Evolutionary conservation across 331 rosid species (phyloP).

Genomic region (Acacia pycnantha): DNA sequence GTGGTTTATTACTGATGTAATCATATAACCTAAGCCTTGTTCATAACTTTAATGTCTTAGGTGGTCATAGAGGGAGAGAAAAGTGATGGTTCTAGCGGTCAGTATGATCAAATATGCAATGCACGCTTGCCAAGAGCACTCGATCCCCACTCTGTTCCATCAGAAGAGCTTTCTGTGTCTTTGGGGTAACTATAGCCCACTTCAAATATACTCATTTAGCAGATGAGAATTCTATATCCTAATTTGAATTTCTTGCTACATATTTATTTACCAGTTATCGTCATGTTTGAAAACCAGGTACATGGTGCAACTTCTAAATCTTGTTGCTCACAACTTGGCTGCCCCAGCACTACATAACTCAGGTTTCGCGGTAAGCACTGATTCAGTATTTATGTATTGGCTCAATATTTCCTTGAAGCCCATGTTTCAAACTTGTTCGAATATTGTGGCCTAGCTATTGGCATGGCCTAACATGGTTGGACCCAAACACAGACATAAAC

Average conservation of each 20-base stretch:
- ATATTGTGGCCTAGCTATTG: slow-evolving; percentile 15
- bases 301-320: slow-evolving; percentile 95
- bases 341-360: slow-evolving; percentile 97
- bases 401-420: slow-evolving; percentile 24
- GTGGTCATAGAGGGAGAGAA: slow-evolving; percentile 61
- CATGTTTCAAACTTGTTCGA: neutral
- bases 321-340: slow-evolving; percentile 83
- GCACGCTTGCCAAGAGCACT: slow-evolving; percentile 87
- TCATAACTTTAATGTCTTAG: slow-evolving; percentile 43
- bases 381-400: slow-evolving; percentile 18
- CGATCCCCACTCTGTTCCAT: slow-evolving; percentile 88
- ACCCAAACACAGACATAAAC: neutral
- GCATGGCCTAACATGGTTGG: slow-evolving; percentile 20
- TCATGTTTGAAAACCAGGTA: slow-evolving; percentile 63
- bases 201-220: slow-evolving; percentile 5
- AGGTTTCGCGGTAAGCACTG: slow-evolving; percentile 90
- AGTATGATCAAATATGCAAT: slow-evolving; percentile 89
- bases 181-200: slow-evolving; percentile 57
- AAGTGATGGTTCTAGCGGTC: slow-evolving; percentile 58
- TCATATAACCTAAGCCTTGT: neutral
- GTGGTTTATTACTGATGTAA: neutral
- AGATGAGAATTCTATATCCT: slow-evolving; percentile 7
- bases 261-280: slow-evolving; percentile 20
- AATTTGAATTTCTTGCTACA: slow-evolving; percentile 17
- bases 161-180: slow-evolving; percentile 93